Evolutionary conservation across 1,284 basidiomycete species (phyloP).

Genomic region (Filobasidium uniguttulatum): DNA sequence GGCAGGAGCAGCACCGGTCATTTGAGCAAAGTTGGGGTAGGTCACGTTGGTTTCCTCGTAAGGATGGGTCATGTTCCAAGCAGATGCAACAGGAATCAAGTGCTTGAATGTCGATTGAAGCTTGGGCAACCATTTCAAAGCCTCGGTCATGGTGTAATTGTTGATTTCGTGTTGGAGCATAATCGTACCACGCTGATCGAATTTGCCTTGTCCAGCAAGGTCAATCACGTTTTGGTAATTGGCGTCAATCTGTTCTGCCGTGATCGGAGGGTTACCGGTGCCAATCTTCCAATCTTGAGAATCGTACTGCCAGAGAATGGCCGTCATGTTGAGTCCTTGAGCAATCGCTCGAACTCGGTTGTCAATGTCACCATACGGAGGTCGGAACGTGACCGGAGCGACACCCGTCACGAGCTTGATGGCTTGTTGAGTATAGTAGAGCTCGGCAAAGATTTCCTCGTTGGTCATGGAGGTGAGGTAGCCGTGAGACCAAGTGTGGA

Average conservation of each 20-base stretch:
- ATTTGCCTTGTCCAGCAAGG: conserved; percentile 31
- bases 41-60: conserved; percentile 38
- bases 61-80: conserved; percentile 36
- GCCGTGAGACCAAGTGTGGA: conserved; percentile 40
- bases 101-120: conserved; percentile 29
- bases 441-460: conserved; percentile 43
- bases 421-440: conserved; percentile 42
- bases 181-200: conserved; percentile 32
- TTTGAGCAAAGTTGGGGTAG: conserved; percentile 19
- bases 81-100: conserved; percentile 33
- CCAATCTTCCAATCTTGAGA: conserved; percentile 39
- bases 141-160: conserved; percentile 35
- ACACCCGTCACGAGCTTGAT: conserved; percentile 43
- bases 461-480: conserved; percentile 42
- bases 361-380: conserved; percentile 42
- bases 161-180: conserved; percentile 40
- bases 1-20: background rate
- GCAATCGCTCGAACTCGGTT: conserved; percentile 44
- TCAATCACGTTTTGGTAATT: conserved; percentile 40
- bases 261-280: conserved; percentile 24
- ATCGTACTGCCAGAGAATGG: conserved; percentile 42
- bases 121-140: conserved; percentile 26
- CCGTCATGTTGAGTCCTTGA: conserved; percentile 38
- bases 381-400: conserved; percentile 40
- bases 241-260: conserved; percentile 29